Evolutionary conservation across 2,329 filamentous ascomycete genomes (phyloP), one percentile per base, ranked within the genome.

Genomic region (Colletotrichum brevisporum): DNA sequence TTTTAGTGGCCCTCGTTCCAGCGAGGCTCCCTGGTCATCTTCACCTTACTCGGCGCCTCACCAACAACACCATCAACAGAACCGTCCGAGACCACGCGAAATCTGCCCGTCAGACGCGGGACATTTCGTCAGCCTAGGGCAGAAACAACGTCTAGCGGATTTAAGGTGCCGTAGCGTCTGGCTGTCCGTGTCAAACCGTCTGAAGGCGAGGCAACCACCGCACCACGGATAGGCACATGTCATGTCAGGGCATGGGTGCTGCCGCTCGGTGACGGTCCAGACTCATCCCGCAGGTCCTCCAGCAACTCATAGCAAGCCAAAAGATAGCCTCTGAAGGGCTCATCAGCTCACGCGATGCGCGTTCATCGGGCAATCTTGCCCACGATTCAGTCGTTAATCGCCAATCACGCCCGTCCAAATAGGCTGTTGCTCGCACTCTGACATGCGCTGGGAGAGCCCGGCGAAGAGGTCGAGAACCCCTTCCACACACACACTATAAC

Each of bases 281-380:
- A 26, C n/a, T 27, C 21, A 45, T 48, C 26, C n/a, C 5, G 36
- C 15, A 26, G 15, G 15, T 36, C 18, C 12, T 21, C 48, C 56
- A 52, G 36, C 55, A 60, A 63, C 51, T 63, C 55, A 65, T 21
- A 50, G 43, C n/a, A n/a, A 66, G 66, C 62, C 62, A 56, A 69
- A 62, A 69, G 55, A 56, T 51, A 66, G 62, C 60, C 31, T 24
- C 31, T 2, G 10, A 36, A 10, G 10, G 31, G 10, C 31, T 36
- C 31, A 36, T 36, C 36, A 5, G 48, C 60, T 65, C 66, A 58
- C 61, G 61, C 53, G 61, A 56, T 51, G 65, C 26, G 48, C 43
- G 27, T 51, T 55, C 36, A 48, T 66, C 55, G 66, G 66, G 62
- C 66, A 66, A 56, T 66, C 55, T 57, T 51, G 66, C 50, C 61